Conservation (phyloP, 805 yeast genomes). For the Blastobotrys chiropterorum region DNA sequence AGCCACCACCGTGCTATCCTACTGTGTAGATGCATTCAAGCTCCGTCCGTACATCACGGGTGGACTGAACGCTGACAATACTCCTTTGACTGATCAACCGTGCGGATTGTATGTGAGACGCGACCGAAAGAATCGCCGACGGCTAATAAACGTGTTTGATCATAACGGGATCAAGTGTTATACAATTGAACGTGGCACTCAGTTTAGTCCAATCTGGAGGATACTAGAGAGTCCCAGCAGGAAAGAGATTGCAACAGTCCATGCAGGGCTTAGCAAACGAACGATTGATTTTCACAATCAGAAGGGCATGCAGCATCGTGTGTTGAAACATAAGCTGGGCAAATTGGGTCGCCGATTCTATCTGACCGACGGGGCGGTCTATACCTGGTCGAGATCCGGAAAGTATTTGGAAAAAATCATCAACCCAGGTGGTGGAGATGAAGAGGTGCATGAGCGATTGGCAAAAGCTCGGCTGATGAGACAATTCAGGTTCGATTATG, state of each 20-base stretch:
- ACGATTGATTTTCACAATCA: constrained; percentile 46
- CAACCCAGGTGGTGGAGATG: constrained; percentile 52
- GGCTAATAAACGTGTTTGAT: constrained; percentile 45
- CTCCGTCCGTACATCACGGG: neutral
- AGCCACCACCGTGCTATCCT: neutral
- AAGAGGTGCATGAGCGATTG: constrained; percentile 47
- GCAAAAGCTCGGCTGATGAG: constrained; percentile 53
- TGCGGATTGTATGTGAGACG: constrained; percentile 43
- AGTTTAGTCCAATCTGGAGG: constrained; percentile 48
- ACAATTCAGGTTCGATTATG: constrained; percentile 55
- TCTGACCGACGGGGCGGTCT: constrained; percentile 46
- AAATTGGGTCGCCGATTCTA: constrained; percentile 39
- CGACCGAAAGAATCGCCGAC: constrained; percentile 41
- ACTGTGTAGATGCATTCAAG: neutral
- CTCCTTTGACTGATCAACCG: constrained; percentile 21
- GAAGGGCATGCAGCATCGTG: constrained; percentile 41
- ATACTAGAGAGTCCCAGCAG: constrained; percentile 40
- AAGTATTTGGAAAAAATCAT: constrained; percentile 45
- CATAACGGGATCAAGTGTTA: constrained; percentile 40
- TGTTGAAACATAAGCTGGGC: constrained; percentile 21
- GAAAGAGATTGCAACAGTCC: constrained; percentile 44
- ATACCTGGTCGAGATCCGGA: constrained; percentile 50
- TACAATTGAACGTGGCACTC: constrained; percentile 46
- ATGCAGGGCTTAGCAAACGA: constrained; percentile 42
- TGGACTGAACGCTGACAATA: constrained; percentile 4